Evolutionary conservation across 305 asterid genomes (phyloP).

Genomic region (Fraxinus angustifolia): DNA sequence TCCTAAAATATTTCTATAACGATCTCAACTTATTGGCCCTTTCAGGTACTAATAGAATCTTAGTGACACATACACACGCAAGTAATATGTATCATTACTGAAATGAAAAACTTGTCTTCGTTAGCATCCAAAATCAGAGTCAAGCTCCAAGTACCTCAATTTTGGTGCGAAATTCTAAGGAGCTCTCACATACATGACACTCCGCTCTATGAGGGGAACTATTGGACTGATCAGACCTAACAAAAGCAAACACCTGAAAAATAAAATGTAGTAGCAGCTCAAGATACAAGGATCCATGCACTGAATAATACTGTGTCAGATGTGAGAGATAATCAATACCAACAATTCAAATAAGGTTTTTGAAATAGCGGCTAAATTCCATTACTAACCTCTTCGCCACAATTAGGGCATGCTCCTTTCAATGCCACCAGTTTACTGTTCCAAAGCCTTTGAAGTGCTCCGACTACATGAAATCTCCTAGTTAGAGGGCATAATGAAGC

Average conservation of each 20-base stretch:
- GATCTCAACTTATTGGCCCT: slow-evolving; percentile 4
- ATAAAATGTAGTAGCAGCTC: slow-evolving; percentile 14
- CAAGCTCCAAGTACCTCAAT: slow-evolving; percentile 58
- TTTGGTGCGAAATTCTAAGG: slow-evolving; percentile 78
- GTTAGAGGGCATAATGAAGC: slow-evolving; percentile 25
- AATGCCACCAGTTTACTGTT: slow-evolving; percentile 79
- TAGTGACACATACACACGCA: background rate
- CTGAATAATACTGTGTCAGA: background rate
- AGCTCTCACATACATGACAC: slow-evolving; percentile 93
- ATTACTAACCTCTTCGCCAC: slow-evolving; percentile 82
- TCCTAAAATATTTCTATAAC: background rate
- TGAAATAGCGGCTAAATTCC: background rate
- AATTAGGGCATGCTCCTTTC: slow-evolving; percentile 91
- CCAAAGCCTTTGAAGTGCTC: slow-evolving; percentile 86
- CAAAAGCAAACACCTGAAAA: slow-evolving; percentile 88
- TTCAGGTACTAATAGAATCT: background rate
- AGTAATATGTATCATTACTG: background rate
- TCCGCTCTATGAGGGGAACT: slow-evolving; percentile 72
- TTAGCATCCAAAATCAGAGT: slow-evolving; percentile 1
- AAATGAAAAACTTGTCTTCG: background rate
- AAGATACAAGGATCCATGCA: slow-evolving; percentile 19
- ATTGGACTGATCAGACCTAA: slow-evolving; percentile 56
- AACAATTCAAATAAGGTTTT: background rate
- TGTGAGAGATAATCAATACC: background rate
- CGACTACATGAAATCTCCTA: slow-evolving; percentile 46